A percentile compares a stretch with the other conserved stretches of the same genome.
These are phyloP conservation scores for Nakazawaea holstii DNA, from an alignment of 805 yeast genomes.

Conservation along the genomic window DNA sequence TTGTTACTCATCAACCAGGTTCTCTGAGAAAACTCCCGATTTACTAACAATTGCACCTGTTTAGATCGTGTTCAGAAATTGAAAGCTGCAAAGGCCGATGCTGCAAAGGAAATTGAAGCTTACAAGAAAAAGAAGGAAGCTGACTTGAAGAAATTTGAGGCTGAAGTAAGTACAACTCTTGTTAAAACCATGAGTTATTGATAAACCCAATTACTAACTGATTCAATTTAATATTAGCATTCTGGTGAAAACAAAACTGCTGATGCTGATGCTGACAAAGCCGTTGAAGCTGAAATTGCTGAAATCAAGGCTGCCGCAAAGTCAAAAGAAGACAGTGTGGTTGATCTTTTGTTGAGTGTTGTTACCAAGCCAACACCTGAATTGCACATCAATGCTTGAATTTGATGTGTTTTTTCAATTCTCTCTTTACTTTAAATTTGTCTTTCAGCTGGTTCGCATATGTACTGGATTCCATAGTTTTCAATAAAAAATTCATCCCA, in stretches of 20 bases:
- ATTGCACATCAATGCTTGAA: slow-evolving; percentile 69
- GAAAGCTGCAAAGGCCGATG: slow-evolving; percentile 93
- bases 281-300: slow-evolving; percentile 63
- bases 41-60: not conserved
- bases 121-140: slow-evolving; percentile 81
- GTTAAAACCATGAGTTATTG: not conserved
- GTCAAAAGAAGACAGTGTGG: slow-evolving; percentile 61
- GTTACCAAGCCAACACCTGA: slow-evolving; percentile 77
- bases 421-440: not conserved
- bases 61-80: slow-evolving; percentile 74
- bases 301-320: slow-evolving; percentile 61
- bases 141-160: slow-evolving; percentile 71
- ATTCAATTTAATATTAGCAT: slow-evolving; percentile 35
- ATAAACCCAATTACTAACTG: not conserved
- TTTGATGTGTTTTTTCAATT: not conserved
- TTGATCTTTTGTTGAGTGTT: slow-evolving; percentile 72
- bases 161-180: slow-evolving; percentile 33
- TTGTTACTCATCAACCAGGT: not conserved
- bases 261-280: slow-evolving; percentile 71
- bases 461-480: too few species aligned
- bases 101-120: slow-evolving; percentile 79
- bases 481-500: too few species aligned
- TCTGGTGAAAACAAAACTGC: slow-evolving; percentile 71
- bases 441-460: not conserved
- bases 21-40: not conserved